Percentiles rank a stretch among this genome's conserved stretches.
Evolutionary conservation across 2,329 filamentous ascomycete species (phyloP).

Genomic region (Colletotrichum sp.): DNA sequence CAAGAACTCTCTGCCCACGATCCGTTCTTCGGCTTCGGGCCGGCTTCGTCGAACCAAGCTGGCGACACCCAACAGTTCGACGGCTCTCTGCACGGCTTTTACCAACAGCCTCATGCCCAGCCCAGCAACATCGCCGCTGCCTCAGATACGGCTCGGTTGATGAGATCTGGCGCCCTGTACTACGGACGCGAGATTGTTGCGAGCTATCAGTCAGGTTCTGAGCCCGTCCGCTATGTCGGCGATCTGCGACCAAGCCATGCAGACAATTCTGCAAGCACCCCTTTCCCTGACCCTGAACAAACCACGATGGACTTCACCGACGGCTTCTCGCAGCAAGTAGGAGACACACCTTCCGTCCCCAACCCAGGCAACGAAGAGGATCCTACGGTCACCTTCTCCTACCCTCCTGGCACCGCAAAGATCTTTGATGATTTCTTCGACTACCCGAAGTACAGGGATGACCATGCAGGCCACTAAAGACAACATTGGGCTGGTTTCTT

Average conservation of each 20-base stretch:
- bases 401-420: not conserved
- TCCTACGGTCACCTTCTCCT: not conserved
- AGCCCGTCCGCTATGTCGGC: not conserved
- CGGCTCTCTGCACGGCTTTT: not conserved
- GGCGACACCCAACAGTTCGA: not conserved
- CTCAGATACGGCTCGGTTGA: not conserved
- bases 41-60: not conserved
- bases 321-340: not conserved
- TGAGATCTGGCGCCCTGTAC: not conserved
- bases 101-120: not conserved
- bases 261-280: not conserved
- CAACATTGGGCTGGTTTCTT: fast-evolving
- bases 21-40: not conserved
- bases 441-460: not conserved
- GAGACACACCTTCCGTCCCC: not conserved
- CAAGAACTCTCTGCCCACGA: not conserved
- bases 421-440: not conserved
- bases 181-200: not conserved
- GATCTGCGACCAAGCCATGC: not conserved
- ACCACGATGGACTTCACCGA: not conserved
- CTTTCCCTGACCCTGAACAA: not conserved
- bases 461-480: not conserved
- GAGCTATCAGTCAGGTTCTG: not conserved
- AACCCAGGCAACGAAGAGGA: not conserved
- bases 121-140: not conserved